Conservation (phyloP, 768 basidiomycete species). For the Lactifluus rugatus region DNA sequence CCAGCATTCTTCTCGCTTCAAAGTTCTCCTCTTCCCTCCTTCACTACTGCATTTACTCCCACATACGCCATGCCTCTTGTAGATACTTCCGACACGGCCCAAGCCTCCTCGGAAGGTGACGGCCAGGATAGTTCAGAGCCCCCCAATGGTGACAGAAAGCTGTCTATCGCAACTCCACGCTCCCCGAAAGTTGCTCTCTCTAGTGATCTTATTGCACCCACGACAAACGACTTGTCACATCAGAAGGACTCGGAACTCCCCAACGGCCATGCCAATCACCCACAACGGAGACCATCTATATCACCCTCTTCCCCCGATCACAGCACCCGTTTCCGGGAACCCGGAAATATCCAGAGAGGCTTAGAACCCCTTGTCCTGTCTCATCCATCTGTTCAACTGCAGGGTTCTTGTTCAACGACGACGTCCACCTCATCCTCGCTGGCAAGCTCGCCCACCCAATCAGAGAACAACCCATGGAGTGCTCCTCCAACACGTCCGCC, state of each 20-base stretch:
- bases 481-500: slow-evolving; percentile 53
- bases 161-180: slow-evolving; percentile 17
- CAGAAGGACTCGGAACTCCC: slow-evolving; percentile 1
- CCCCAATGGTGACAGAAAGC: slow-evolving; percentile 29
- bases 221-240: neutral
- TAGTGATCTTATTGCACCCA: slow-evolving; percentile 9
- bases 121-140: slow-evolving; percentile 51
- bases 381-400: slow-evolving; percentile 20
- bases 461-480: slow-evolving; percentile 52
- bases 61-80: slow-evolving; percentile 32
- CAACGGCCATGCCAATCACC: slow-evolving; percentile 19
- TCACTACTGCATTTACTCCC: slow-evolving; percentile 7
- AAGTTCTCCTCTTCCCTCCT: slow-evolving; percentile 23
- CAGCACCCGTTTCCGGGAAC: slow-evolving; percentile 39
- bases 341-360: slow-evolving; percentile 37
- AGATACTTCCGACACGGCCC: slow-evolving; percentile 40
- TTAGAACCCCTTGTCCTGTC: slow-evolving; percentile 30
- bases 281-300: slow-evolving; percentile 24
- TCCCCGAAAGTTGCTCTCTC: neutral
- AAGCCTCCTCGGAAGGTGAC: slow-evolving; percentile 40
- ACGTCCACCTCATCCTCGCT: slow-evolving; percentile 31
- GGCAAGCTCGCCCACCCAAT: slow-evolving; percentile 41
- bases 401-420: slow-evolving; percentile 30
- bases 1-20: slow-evolving; percentile 16
- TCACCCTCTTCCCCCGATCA: slow-evolving; percentile 47